Percentiles rank a stretch among this genome's conserved stretches.
Evolutionary conservation across 1,139 yeast genomes (phyloP).

Genomic region (Yamadazyma jaroonii): DNA sequence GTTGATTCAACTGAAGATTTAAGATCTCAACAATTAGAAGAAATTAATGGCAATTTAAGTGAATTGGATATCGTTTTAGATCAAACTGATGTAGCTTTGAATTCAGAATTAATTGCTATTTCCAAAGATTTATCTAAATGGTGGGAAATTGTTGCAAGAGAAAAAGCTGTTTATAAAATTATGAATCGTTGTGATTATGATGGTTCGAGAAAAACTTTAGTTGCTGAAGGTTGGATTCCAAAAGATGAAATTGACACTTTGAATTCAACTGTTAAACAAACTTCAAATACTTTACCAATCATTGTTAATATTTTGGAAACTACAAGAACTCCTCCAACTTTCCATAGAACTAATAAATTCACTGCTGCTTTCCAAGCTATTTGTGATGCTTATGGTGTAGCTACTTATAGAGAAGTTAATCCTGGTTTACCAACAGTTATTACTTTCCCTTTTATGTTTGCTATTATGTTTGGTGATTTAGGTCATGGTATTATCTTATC

Average conservation of each 20-base stretch:
- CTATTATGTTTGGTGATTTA: constrained; percentile 84
- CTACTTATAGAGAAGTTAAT: constrained; percentile 73
- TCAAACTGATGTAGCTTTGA: constrained; percentile 55
- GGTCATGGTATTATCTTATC: constrained; percentile 75
- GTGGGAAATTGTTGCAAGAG: constrained; percentile 69
- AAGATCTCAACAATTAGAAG: constrained; percentile 49
- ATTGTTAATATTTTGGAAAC: constrained; percentile 65
- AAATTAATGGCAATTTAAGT: constrained; percentile 51
- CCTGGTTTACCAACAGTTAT: constrained; percentile 79
- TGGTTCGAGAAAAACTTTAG: constrained; percentile 57
- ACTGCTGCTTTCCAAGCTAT: constrained; percentile 74
- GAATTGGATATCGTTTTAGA: constrained; percentile 60
- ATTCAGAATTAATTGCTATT: constrained; percentile 69
- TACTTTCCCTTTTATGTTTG: constrained; percentile 84
- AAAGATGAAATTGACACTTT: constrained; percentile 48
- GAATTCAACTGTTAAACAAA: constrained; percentile 29
- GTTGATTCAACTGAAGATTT: constrained; percentile 29
- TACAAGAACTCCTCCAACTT: constrained; percentile 73
- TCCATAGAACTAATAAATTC: constrained; percentile 72
- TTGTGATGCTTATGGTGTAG: constrained; percentile 79
- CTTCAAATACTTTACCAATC: constrained; percentile 58
- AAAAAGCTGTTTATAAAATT: constrained; percentile 65
- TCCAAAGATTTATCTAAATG: constrained; percentile 69
- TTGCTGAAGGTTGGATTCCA: constrained; percentile 84
- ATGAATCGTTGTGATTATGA: constrained; percentile 70